A percentile compares a stretch with the other conserved stretches of the same genome.
phyloP scores from a whole-genome alignment of 139 green algal species.

The Chlorella sp. region DNA sequence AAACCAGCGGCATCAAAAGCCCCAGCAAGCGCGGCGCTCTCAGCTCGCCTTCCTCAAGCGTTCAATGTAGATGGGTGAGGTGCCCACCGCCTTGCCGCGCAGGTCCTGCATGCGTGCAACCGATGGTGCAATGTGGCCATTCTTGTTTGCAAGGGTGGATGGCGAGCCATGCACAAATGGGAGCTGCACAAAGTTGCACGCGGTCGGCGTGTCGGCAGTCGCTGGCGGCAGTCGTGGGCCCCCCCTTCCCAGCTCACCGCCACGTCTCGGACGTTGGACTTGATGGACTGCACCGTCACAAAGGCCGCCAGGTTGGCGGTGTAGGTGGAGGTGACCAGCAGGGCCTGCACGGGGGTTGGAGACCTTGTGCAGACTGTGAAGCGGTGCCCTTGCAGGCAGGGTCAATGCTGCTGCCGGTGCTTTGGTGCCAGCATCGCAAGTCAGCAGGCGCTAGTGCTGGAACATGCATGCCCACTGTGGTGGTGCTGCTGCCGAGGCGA shows the following conservation, averaged over 20 bases:
- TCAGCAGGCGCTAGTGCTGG: not conserved
- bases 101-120: not conserved
- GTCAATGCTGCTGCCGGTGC: too few relatives aligned
- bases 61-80: not conserved
- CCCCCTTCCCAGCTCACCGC: too few relatives aligned
- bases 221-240: too few relatives aligned
- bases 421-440: too few relatives aligned
- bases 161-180: not conserved
- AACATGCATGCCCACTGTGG: not conserved
- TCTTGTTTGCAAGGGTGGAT: not conserved
- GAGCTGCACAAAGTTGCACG: not conserved
- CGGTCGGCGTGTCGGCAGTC: too few relatives aligned
- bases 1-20: too few relatives aligned
- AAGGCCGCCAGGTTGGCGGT: constrained; percentile 9
- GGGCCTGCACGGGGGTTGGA: too few relatives aligned
- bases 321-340: not conserved
- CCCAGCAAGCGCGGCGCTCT: too few relatives aligned
- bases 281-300: not conserved
- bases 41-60: not conserved
- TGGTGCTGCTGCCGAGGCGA: not conserved
- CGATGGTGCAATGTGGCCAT: too few relatives aligned
- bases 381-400: not conserved
- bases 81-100: not conserved
- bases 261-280: not conserved
- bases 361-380: too few relatives aligned